Percentiles rank a stretch among this genome's conserved stretches.
These are phyloP conservation scores for Dioszegia hungarica DNA, from an alignment of 768 basidiomycete genomes.

Conservation along the genomic window DNA sequence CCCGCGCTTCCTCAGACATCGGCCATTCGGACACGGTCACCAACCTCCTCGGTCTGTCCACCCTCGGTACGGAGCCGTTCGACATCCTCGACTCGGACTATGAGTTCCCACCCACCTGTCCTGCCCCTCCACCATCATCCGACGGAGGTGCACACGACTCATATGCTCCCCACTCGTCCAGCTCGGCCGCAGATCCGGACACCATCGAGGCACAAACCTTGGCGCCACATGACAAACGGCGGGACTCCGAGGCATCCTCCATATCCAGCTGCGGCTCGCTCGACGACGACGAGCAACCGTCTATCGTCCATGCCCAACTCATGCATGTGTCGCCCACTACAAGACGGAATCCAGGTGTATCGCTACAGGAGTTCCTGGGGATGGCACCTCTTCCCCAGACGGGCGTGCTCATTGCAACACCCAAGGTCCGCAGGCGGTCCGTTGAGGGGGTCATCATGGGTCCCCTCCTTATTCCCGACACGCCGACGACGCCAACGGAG, in stretches of 20 bases:
- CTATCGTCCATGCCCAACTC: conserved; percentile 24
- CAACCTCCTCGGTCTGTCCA: background rate
- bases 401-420: background rate
- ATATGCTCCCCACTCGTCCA: background rate
- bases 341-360: conserved; percentile 14
- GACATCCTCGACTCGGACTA: conserved; percentile 7
- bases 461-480: background rate
- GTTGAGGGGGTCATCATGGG: conserved; percentile 6
- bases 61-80: conserved; percentile 4
- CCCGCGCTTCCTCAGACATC: background rate
- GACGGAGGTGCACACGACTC: background rate
- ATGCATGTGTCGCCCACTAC: conserved; percentile 29
- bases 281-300: conserved; percentile 14
- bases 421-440: background rate
- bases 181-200: too few species aligned
- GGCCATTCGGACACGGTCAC: background rate
- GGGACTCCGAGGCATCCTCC: background rate
- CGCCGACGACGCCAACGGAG: background rate
- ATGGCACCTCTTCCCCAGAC: conserved; percentile 8
- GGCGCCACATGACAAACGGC: background rate
- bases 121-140: background rate
- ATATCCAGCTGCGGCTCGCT: conserved; percentile 5
- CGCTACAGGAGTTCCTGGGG: conserved; percentile 24
- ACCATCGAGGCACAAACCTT: too few species aligned
- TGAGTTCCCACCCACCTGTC: background rate